Evolutionary conservation across 495 filamentous ascomycete species (phyloP), one percentile per base, ranked within the genome.

Genomic region (Bacidia gigantensis): DNA sequence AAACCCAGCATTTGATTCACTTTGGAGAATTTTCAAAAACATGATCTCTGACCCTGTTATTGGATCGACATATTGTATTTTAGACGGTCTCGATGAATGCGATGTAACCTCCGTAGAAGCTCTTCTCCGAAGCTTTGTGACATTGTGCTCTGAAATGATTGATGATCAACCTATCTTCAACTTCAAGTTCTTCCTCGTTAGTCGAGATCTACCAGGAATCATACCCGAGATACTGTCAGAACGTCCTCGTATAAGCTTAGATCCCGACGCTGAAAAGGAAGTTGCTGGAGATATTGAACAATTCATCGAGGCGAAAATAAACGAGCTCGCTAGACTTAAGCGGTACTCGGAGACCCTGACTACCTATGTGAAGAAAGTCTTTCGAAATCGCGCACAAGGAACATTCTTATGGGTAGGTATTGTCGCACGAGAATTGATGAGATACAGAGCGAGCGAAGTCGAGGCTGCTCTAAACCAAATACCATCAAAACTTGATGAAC

Each of bases 51-150:
- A 65, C 54, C 62, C 54, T 21, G 23, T 5, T 17, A 58, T 61
- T 55, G 55, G 50, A n/a, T 53, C 50, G 51, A 52, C 67, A 35
- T 59, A 60, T 51, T 73, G 67, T 54, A 61, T 72, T 11, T 55
- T 73, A 7, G 70, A 74, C 46, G 71, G 68, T 45, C 45, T 67
- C 2, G 63, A 67, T 42, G 62, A 67, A 52, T 67, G 64, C 51
- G 59, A 62, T 2, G 18, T 26, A 11, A 47, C 41, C 12, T 60
- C 59, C 2, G 52, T 62, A 41, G 26, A 51, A 20, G 46, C 52
- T 5, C 42, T 65, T 1, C 41, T 65, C n/a, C 21, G 25, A 14
- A 56, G 61, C 48, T 51, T 62, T 44, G 55, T 40, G 39, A 43
- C 24, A 38, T 56, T 46, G 22, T 57, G 49, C 53, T 48, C 51